Evolutionary conservation across 371 early-diverging fungal genomes (phyloP).

Genomic region (Funneliformis caledonium): DNA sequence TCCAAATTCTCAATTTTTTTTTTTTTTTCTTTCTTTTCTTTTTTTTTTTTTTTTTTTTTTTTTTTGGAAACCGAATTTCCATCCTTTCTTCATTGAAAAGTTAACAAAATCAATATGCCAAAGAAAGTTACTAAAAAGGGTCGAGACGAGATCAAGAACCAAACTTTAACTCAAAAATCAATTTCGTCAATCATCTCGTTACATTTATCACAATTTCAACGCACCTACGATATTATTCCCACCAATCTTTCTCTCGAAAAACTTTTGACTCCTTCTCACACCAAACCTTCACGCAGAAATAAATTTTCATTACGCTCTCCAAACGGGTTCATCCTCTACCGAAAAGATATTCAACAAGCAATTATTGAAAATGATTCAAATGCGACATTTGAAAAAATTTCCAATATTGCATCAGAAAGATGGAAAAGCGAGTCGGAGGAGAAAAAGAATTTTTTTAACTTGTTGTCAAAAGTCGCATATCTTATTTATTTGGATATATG

Average conservation of each 20-base stretch:
- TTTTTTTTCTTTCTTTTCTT: too few relatives aligned
- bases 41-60: too few relatives aligned
- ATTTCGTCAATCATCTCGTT: background rate
- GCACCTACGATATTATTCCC: background rate
- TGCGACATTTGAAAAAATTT: background rate
- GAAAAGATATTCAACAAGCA: slow-evolving; percentile 13
- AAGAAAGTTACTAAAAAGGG: background rate
- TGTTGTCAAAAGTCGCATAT: background rate
- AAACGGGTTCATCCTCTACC: slow-evolving; percentile 26
- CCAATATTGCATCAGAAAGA: background rate
- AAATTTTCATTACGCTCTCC: background rate
- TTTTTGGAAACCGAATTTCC: background rate
- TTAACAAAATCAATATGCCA: background rate
- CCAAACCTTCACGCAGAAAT: background rate
- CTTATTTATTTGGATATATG: background rate
- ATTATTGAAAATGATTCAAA: background rate
- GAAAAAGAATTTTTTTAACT: slow-evolving; percentile 11
- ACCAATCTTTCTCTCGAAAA: slow-evolving; percentile 21
- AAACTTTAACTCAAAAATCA: background rate
- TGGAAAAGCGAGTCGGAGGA: slow-evolving; percentile 12
- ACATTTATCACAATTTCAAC: background rate
- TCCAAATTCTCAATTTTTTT: too few relatives aligned
- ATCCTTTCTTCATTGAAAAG: background rate
- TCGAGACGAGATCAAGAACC: background rate
- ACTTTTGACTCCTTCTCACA: background rate